phyloP scores from a whole-genome alignment of 805 yeast species.

The Candida tibetensis region DNA sequence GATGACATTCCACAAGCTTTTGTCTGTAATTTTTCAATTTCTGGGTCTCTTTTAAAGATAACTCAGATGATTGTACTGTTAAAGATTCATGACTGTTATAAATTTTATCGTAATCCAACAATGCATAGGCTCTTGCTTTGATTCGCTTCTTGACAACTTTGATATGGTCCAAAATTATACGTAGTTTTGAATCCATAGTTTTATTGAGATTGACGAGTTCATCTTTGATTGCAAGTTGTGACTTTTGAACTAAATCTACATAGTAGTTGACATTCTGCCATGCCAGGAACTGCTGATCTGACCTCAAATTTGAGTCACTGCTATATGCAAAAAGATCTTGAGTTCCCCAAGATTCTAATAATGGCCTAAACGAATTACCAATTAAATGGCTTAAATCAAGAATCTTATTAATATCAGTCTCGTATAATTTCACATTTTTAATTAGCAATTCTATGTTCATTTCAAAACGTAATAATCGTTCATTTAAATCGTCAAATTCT shows the following conservation, averaged over 20 bases:
- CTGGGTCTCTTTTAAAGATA: conserved; percentile 29
- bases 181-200: conserved; percentile 14
- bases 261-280: conserved; percentile 22
- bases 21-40: conserved; percentile 22
- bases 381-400: neutral
- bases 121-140: conserved; percentile 28
- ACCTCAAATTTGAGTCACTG: too few relatives aligned
- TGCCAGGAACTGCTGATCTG: conserved; percentile 10
- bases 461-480: conserved; percentile 25
- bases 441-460: conserved; percentile 14
- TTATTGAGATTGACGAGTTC: conserved; percentile 11
- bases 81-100: conserved; percentile 25
- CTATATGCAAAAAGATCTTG: too few relatives aligned
- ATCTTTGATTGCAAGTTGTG: conserved; percentile 10
- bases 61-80: conserved; percentile 36
- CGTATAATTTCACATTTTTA: too few relatives aligned
- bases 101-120: conserved; percentile 38
- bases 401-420: too few relatives aligned
- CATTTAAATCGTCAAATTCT: conserved; percentile 22
- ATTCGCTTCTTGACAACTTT: conserved; percentile 25
- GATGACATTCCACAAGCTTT: conserved; percentile 22
- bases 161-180: conserved; percentile 14
- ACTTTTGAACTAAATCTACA: conserved; percentile 13
- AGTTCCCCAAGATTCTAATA: too few relatives aligned
- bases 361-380: neutral